Base-by-base conservation (phyloP, 179 eudicot genomes). In the Silene coronaria region DNA sequence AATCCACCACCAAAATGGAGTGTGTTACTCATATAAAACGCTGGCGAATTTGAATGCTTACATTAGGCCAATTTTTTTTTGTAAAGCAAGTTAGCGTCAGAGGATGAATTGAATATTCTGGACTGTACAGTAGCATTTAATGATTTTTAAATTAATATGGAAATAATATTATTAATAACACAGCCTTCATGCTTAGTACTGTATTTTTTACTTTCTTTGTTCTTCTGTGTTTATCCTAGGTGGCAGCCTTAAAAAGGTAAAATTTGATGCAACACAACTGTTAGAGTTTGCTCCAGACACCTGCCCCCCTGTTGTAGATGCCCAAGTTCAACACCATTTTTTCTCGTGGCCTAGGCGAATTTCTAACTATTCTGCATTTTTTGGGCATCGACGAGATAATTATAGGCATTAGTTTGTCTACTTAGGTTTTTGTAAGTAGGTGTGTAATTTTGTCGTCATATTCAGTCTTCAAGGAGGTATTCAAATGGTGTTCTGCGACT, bases 191-290 rank as follows among this genome's bases (percentile, higher is more conserved):
- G 48, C 30, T 61, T 24, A 46, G 36, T 23, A 17, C 46, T 42
- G 26, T 73, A 55, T 16, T 71, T 74, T 76, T 75, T 66, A 71
- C 69, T 55, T 75, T 55, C 68, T 34, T 75, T 76, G 46, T 71
- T 76, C 67, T 71, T 60, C 57, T 72, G 57, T 80, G 42, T 80
- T 59, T 67, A 80, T 80, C 70, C 12, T 80, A 80, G 77, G 80
- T 80, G 62, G 55, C 69, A 72, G 79, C 58, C 4, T 57, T 27
- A 80, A 72, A 80, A 80, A 80, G 73, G 38, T 66, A 58, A 76
- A 76, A 72, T 57, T 61, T 76, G 77, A 80, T 65, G 75, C 79
- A 42, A 57, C 77, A 30, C 58, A 62, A 71, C 14, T 72, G 73
- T 58, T 76, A 58, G 70, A 76, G 67, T 76, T 71, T 62, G 46